Evolutionary conservation across 345 rosid species (phyloP).

Genomic region (Salix dunnii): DNA sequence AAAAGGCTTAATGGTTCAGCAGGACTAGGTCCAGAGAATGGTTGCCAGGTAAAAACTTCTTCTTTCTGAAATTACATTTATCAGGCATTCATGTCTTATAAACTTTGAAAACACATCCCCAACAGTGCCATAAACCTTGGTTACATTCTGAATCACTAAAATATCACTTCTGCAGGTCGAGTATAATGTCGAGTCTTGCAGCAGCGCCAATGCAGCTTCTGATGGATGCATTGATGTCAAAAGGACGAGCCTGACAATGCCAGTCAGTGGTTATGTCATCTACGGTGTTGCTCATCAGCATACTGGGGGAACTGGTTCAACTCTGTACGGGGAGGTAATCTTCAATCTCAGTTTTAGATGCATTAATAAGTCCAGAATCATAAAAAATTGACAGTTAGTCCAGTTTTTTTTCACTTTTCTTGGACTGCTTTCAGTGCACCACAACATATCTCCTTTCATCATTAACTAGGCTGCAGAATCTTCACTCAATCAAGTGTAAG

Average conservation of each 20-base stretch:
- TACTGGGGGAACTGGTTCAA: slow-evolving; percentile 62
- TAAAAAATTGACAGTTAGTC: neutral
- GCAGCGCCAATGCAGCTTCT: slow-evolving; percentile 14
- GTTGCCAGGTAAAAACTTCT: slow-evolving; percentile 48
- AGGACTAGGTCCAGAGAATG: slow-evolving; percentile 34
- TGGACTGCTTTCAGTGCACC: neutral
- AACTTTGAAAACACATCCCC: neutral
- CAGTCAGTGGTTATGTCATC: slow-evolving; percentile 61
- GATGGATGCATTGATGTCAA: slow-evolving; percentile 40
- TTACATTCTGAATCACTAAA: neutral
- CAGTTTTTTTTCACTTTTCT: neutral
- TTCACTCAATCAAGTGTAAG: neutral
- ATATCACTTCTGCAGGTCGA: slow-evolving; percentile 49
- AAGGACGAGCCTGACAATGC: slow-evolving; percentile 54
- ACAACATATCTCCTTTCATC: neutral
- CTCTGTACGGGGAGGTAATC: slow-evolving; percentile 66
- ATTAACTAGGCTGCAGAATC: neutral
- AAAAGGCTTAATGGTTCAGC: slow-evolving; percentile 27
- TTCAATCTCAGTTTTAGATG: neutral
- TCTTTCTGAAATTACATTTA: neutral
- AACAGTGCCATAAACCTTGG: neutral
- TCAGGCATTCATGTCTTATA: neutral
- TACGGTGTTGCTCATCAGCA: slow-evolving; percentile 90
- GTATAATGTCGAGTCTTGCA: slow-evolving; percentile 57
- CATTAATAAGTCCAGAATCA: neutral